Evolutionary conservation across 2,329 filamentous ascomycete genomes (phyloP).

Genomic region (Malbranchea cinnamomea): DNA sequence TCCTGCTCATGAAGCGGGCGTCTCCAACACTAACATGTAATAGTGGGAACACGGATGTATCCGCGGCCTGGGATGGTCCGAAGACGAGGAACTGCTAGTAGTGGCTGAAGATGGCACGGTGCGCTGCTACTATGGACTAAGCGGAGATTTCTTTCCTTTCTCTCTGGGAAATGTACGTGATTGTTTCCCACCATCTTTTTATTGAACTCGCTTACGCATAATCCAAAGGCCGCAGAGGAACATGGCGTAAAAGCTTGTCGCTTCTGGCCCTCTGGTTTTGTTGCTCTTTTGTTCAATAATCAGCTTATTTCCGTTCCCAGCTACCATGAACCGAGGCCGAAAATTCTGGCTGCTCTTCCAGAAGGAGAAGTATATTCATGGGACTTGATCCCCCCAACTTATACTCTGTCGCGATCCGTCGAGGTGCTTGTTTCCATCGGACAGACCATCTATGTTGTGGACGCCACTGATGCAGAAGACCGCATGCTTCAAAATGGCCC

Average conservation of each 20-base stretch:
- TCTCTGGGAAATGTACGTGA: slow-evolving; percentile 57
- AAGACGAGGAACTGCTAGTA: slow-evolving; percentile 81
- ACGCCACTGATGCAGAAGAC: slow-evolving; percentile 82
- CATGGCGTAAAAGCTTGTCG: slow-evolving; percentile 75
- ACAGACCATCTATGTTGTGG: slow-evolving; percentile 71
- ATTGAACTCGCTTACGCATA: background rate
- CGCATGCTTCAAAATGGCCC: slow-evolving; percentile 81
- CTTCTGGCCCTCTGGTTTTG: slow-evolving; percentile 87
- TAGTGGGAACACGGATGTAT: slow-evolving; percentile 82
- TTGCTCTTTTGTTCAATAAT: slow-evolving; percentile 81
- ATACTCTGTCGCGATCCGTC: slow-evolving; percentile 81
- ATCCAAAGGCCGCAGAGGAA: slow-evolving; percentile 57
- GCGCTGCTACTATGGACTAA: slow-evolving; percentile 77
- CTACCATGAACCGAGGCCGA: slow-evolving; percentile 82
- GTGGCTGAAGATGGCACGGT: slow-evolving; percentile 83
- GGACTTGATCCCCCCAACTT: slow-evolving; percentile 73
- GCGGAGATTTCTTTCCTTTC: slow-evolving; percentile 90
- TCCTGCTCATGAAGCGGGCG: background rate
- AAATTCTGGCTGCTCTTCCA: slow-evolving; percentile 60
- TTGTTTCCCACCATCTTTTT: slow-evolving; percentile 3
- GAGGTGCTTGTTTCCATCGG: slow-evolving; percentile 80
- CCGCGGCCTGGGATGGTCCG: slow-evolving; percentile 85
- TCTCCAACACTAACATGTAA: slow-evolving; percentile 10
- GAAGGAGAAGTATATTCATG: slow-evolving; percentile 72
- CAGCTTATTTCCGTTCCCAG: slow-evolving; percentile 71